Evolutionary conservation across 1,284 basidiomycete genomes (phyloP), one percentile per base, ranked within the genome.

Genomic region (Ustilago vetiveriae): DNA sequence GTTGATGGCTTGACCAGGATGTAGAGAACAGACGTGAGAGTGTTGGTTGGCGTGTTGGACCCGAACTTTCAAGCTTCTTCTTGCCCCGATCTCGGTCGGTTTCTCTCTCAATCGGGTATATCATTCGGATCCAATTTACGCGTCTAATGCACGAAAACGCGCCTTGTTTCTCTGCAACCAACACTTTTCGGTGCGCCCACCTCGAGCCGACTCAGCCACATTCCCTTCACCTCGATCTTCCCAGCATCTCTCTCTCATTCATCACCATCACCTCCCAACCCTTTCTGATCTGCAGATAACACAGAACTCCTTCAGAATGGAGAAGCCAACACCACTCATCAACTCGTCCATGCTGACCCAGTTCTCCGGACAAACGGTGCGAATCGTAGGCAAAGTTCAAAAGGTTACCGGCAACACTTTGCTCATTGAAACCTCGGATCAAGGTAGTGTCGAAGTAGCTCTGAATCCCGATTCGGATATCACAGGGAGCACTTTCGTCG

Each of bases 381-480:
- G 77, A 22, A 52, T 81, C 19, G 74, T 78, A 3, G 79, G 79
- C 32, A 79, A 75, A 36, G 69, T 81, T 3, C 52, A 64, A 16
- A 74, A 81, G 58, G 39, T 75, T 23, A 67, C 68, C 13, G 77
- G 76, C 10, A 52, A 63, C 13, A 64, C 66, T 14, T 60, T 79
- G 16, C 70, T 77, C 29, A 29, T 81, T 26, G 68, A 76, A 36
- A 72, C 77, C 4, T 76, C 74, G 10, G 79, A 81, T 41, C 21
- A 53, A 39, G 79, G 79, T 40, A 72, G 50, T 11, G 75, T 81
- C 44, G 79, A 79, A 41, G 70, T 81, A 3, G 49, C 56, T 11
- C 62, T 78, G 48, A 74, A 62, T 19, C 57, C 65, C 23, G 72
- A 74, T 37, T 66, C 66, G n/a, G 50, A 72, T 8, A 44, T 74